A percentile compares a stretch with the other conserved stretches of the same genome.
These are phyloP conservation scores for Euphrasia arctica DNA, from an alignment of 305 asterid genomes.

Conservation along the genomic window DNA sequence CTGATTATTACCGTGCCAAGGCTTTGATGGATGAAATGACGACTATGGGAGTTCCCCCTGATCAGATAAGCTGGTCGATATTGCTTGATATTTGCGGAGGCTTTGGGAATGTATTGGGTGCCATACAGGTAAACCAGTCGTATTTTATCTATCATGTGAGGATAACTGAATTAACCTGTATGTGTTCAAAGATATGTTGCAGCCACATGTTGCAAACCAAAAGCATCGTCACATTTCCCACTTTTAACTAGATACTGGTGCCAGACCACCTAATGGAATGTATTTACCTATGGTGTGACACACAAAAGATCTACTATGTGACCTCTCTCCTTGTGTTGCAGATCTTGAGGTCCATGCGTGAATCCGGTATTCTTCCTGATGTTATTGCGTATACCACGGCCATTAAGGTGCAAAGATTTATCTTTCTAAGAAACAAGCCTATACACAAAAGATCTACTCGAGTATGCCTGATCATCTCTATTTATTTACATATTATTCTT, in stretches of 20 bases:
- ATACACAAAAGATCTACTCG: not conserved
- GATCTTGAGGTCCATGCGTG: constrained; percentile 79
- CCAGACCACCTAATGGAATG: not conserved
- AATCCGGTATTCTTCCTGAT: constrained; percentile 85
- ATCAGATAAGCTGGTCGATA: constrained; percentile 88
- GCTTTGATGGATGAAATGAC: constrained; percentile 91
- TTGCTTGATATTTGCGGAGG: constrained; percentile 75
- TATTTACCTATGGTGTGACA: not conserved
- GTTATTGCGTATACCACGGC: constrained; percentile 88
- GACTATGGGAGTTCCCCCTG: constrained; percentile 70
- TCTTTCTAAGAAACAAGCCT: constrained; percentile 12
- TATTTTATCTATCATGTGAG: constrained; percentile 22
- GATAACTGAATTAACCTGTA: constrained; percentile 12
- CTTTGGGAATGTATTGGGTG: constrained; percentile 57
- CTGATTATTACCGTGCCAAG: constrained; percentile 77
- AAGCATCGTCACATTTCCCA: constrained; percentile 7
- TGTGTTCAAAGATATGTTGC: constrained; percentile 22
- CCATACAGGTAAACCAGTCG: constrained; percentile 54
- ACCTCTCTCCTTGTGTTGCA: constrained; percentile 42
- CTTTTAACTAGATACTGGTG: not conserved
- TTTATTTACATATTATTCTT: constrained; percentile 22
- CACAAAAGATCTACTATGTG: constrained; percentile 15
- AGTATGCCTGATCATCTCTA: constrained; percentile 16
- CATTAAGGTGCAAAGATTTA: constrained; percentile 57
- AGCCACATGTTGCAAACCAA: constrained; percentile 16